Percentiles rank a stretch among this genome's conserved stretches.
Evolutionary conservation across 108 stramenopile genomes (phyloP).

Genomic region (Cyclotella cryptica): DNA sequence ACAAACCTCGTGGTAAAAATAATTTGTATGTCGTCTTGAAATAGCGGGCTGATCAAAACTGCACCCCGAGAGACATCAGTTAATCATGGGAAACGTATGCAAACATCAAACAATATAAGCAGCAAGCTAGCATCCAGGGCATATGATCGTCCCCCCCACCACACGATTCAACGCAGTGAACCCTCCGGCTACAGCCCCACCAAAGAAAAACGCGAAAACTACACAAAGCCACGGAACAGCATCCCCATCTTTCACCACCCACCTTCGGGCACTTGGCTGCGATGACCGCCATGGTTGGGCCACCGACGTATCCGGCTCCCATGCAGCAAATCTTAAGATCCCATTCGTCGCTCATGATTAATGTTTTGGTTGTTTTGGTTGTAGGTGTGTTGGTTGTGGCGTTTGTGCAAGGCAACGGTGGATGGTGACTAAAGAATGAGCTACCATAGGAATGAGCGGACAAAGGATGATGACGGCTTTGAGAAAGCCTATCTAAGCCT

Average conservation of each 20-base stretch:
- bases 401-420: background rate
- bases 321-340: conserved; percentile 96
- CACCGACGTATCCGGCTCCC: conserved; percentile 99
- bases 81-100: too few species aligned
- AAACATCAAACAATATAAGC: too few species aligned
- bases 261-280: conserved; percentile 95
- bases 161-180: background rate
- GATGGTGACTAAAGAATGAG: background rate
- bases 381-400: background rate
- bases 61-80: too few species aligned
- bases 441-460: too few species aligned
- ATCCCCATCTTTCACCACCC: conserved; percentile 18
- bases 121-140: too few species aligned
- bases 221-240: conserved; percentile 4
- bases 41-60: too few species aligned
- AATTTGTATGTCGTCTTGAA: too few species aligned
- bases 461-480: too few species aligned
- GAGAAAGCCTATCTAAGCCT: too few species aligned
- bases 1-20: too few species aligned
- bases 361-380: background rate
- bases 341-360: conserved; percentile 79
- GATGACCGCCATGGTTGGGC: conserved; percentile 99
- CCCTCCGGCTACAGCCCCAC: background rate
- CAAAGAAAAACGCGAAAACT: background rate
- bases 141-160: background rate